Base-by-base conservation (phyloP, 2,329 filamentous ascomycete genomes). In the Cadophora luteo-olivacea region DNA sequence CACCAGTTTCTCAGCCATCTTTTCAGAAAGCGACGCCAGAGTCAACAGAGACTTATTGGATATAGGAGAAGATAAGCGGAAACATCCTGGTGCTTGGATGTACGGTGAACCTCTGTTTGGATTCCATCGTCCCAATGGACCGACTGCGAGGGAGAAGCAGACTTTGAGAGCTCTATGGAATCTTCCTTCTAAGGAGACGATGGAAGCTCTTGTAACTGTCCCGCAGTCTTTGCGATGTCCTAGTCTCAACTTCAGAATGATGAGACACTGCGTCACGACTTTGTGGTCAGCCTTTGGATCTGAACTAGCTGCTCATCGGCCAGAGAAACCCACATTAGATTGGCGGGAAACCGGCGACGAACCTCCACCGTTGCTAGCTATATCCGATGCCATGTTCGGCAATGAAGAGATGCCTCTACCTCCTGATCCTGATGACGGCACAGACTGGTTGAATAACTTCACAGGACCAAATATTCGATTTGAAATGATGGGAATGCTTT, bases 1-100 rank as follows among this genome's bases (percentile, higher is more conserved):
- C 3, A 77, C 76, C 1, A 76, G 72, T 52, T 76, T 75, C 62
- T 71, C 72, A n/a, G 72, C 76, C 29, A 70, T 77, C 1, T 77
- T 75, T 52, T 67, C 68, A 3, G 73, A 77, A 51, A 64, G 72
- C 55, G 69, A 70, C 48, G 63, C 63, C 22, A 69, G 69, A 8
- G 60, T 71, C 29, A 66, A 66, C 33, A 71, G 66, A 57, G 71
- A 71, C 41, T 25, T 76, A 19, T 57, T 77, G 25, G 69, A 75
- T 38, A 74, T 75, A 55, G 72, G 72, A 9, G 73, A 76, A 36
- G 70, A 75, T 41, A 64, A 67, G 11, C 69, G 73, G 49, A 72
- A 70, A 45, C 72, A 76, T 61, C 74, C 75, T n/a, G 72, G 72
- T 3, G 65, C 72, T 14, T 76, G 74, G 74, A 66, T 61, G 11